Evolutionary conservation across 2,329 filamentous ascomycete genomes (phyloP), one percentile per base, ranked within the genome.

Genomic region (Diplodia scrobiculata): DNA sequence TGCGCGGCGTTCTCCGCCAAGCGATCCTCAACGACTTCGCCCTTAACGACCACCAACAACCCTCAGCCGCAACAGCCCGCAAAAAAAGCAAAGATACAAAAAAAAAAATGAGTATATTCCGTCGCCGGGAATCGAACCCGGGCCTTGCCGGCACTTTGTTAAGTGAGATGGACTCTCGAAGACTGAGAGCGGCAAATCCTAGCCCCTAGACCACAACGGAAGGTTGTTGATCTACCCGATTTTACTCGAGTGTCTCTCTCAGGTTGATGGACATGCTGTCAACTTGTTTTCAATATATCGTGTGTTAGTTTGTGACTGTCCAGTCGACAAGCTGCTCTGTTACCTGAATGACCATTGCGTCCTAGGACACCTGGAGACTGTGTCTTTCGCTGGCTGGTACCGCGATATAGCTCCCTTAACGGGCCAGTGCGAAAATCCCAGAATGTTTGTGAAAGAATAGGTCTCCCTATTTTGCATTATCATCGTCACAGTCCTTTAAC

Each of bases 141-240:
- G 58, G 58, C 58, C 58, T 62, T 62, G 58, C 58, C 58, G 58
- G 58, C 58, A 19, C 58, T 62, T 50, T 25, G 25, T n/a, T 47
- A 17, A 47, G 19, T 50, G 58, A n/a, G 58, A 62, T 27, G 55
- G 17, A 25, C 9, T 21, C 58, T 62, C 58, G 36, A 3, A 3
- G 21, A 25, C 58, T 62, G 58, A 62, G 58, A 62, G 58, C 58
- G 58, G 58, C 58, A 62, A 62, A 62, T 62, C 58, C 58, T 62
- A 62, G 58, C 58, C 58, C 58, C 58, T 62, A 62, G 58, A 62
- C 58, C 58, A 62, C 58, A 62, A 62, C 58, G 58, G 58, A 62
- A 50, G 32, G 41, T 62, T 62, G 13, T 14, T 36, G 19, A 62
- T 62, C 58, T 62, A 62, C 58, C 32, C 38, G 41, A 29, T 50